Conservation (phyloP, 768 basidiomycete genomes). For the Panaeolus papilionaceus region DNA sequence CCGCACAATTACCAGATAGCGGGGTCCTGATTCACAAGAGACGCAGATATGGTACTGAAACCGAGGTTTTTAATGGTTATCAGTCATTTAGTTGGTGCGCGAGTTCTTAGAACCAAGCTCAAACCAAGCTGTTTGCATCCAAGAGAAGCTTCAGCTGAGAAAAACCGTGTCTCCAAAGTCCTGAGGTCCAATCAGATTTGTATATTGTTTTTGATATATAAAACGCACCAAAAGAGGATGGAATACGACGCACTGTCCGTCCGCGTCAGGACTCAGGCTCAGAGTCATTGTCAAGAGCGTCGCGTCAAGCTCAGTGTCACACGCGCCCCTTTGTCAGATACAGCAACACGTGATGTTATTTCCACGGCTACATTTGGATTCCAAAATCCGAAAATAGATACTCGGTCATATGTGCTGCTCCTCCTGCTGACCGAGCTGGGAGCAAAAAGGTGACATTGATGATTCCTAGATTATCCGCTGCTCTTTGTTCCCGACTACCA, state of each 20-base stretch:
- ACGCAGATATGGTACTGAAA: neutral
- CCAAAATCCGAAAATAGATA: neutral
- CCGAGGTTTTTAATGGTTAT: neutral
- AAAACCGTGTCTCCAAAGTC: too few relatives aligned
- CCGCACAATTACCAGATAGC: neutral
- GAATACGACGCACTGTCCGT: too few relatives aligned
- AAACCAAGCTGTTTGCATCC: too few relatives aligned
- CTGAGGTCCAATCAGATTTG: too few relatives aligned
- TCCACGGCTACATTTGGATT: slow-evolving; percentile 1
- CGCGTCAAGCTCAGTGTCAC: neutral
- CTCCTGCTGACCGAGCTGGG: slow-evolving; percentile 10
- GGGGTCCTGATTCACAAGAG: neutral
- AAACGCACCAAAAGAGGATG: too few relatives aligned
- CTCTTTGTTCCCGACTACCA: slow-evolving; percentile 34
- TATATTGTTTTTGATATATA: too few relatives aligned
- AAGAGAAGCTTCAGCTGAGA: too few relatives aligned
- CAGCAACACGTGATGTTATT: neutral
- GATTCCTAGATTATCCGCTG: slow-evolving; percentile 34
- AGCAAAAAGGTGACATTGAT: slow-evolving; percentile 23
- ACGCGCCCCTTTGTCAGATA: neutral
- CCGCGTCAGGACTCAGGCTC: too few relatives aligned
- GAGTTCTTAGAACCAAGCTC: neutral
- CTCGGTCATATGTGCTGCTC: slow-evolving; percentile 7
- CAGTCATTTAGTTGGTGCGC: neutral
- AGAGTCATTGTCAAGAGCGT: too few relatives aligned